Base-by-base conservation (phyloP, 1,284 basidiomycete species). In the Marasmius tenuissimus region DNA sequence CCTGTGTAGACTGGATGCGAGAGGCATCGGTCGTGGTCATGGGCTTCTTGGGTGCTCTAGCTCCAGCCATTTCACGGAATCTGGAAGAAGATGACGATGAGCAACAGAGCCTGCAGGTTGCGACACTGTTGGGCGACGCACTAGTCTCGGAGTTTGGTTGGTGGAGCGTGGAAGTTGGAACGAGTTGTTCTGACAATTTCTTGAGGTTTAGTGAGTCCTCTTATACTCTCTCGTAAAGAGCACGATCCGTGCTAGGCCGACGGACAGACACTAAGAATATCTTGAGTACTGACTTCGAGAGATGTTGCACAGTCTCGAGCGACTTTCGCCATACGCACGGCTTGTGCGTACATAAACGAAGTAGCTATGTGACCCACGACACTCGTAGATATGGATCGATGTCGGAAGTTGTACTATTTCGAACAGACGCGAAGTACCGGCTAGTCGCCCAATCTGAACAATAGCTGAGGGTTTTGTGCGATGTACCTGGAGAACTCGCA, bases 1-100 rank as follows among this genome's bases (percentile, higher is more conserved):
- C 62, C 57, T 63, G 62, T 12, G 62, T 59, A 9, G 62, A 61
- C 53, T 63, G 62, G 51, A 63, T 39, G 20, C 59, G 57, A 47
- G 62, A 40, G 42, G 59, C 59, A 20, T 56, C 52, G 35, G 62
- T 16, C 8, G 42, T 42, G 34, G 62, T 63, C 35, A 54, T 59
- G 14, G 59, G 59, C 42, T 54, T 45, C 54, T 49, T 59, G 52
- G 18, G 53, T 63, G 53, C 59, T 63, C 53, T 51, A 50, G 48
- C 47, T 57, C 52, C 52, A 18, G 58, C 48, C 58, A 60, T 63
- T 27, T n/a, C n/a, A n/a, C 34, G 38, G 52, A 54, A 34, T 11
- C 50, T 33, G 50, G 20, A 12, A 14, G 52, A 38, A 8, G 34
- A n/a, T 16, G 22, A 4, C 20, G 35, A 27, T 47, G 35, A 51